Base-by-base conservation (phyloP, 2,329 filamentous ascomycete genomes). In the Falciphora oryzae region DNA sequence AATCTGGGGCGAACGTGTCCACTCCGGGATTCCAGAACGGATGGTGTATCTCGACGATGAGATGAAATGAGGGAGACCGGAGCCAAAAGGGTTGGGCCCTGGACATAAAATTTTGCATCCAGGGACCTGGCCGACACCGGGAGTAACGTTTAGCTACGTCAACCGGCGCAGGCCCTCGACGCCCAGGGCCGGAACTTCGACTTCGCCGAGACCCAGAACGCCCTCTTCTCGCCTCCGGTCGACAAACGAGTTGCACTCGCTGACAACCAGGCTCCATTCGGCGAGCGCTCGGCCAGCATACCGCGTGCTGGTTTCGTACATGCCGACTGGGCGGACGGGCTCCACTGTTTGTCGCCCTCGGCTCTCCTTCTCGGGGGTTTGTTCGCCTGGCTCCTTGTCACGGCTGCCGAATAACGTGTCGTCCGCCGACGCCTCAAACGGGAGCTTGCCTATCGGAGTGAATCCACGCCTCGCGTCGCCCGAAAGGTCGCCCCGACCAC, bases 181-280 rank as follows among this genome's bases (percentile, higher is more conserved):
- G 1, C 84, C 83, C 28, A 91, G 77, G 7, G 79, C 81, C 2
- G 88, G 88, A 57, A 89, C 87, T 74, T 94, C 91, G 57, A 94
- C 86, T 58, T 88, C 85, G 68, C 79, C 81, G 66, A 92, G 83
- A 0, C 80, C 79, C 2, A 85, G 81, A 13, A 93, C 85, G 59
- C 91, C 91, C 73, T 95, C 91, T 60, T 87, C 86, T 63, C 87
- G 87, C 64, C 91, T 83, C 59, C 91, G 82, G 65, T 94, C 90
- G 38, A 92, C 86, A 75, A 94, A 95, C 71, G 87, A 91, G 76
- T 93, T 92, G 78, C 88, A 92, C 73, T 95, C 91, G 65, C 85
- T 84, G 22, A 93, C 86, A 27, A 94, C 84, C 25, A 91, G 78
- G 27, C 83, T 81, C 91, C 91, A 95, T 74, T 95, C 91, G 0